phyloP scores from a whole-genome alignment of 78 protist species.

The Dictyostelium citrinum region DNA sequence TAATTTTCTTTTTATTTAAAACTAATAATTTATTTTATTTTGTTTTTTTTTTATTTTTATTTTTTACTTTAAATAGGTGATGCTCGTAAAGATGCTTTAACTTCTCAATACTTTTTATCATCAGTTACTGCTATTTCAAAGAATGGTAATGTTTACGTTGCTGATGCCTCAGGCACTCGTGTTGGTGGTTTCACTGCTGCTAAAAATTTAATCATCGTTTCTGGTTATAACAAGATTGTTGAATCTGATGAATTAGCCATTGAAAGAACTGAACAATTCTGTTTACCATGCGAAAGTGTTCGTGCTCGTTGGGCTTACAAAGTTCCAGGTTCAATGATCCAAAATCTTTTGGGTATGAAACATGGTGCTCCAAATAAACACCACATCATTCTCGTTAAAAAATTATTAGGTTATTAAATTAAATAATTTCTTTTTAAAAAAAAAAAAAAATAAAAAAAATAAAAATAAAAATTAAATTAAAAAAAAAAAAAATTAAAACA shows the following conservation, averaged over 20 bases:
- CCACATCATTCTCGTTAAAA: not conserved
- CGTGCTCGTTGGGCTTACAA: slow-evolving; percentile 38
- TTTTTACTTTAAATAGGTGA: not conserved
- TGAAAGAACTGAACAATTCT: slow-evolving; percentile 32
- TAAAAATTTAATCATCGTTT: slow-evolving; percentile 3
- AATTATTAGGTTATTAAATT: slow-evolving; percentile 37
- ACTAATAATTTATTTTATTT: not conserved
- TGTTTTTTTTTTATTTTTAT: not conserved
- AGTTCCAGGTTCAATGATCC: slow-evolving; percentile 30
- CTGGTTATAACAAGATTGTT: slow-evolving; percentile 40
- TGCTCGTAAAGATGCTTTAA: slow-evolving; percentile 12
- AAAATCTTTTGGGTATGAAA: not conserved
- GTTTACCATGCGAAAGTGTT: slow-evolving; percentile 63
- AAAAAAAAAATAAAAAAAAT: not conserved
- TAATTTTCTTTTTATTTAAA: no score
- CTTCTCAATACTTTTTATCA: slow-evolving; percentile 19
- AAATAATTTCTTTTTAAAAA: not conserved
- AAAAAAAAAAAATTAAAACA: not conserved
- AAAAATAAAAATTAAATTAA: not conserved
- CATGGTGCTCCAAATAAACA: not conserved
- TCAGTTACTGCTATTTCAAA: slow-evolving; percentile 34
- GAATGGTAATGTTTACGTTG: slow-evolving; percentile 21
- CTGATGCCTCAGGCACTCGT: slow-evolving; percentile 51
- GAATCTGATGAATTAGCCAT: slow-evolving; percentile 22
- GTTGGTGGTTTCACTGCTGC: slow-evolving; percentile 61